Evolutionary conservation across 1,284 basidiomycete genomes (phyloP), one percentile per base, ranked within the genome.

Genomic region (Heterobasidion occidentale): DNA sequence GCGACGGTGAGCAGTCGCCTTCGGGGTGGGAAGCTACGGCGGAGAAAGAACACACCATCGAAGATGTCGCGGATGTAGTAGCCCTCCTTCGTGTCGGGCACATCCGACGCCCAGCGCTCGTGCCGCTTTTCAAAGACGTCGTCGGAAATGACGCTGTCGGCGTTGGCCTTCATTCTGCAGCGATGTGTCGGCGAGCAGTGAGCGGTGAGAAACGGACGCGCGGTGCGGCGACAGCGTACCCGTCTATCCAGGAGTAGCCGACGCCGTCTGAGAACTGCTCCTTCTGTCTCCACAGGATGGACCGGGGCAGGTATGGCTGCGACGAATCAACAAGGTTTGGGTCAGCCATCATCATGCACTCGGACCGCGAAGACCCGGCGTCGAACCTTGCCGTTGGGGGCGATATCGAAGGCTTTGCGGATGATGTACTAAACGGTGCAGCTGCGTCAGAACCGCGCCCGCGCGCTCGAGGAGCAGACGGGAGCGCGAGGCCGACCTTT

Each of bases 211-310:
- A 27, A 14, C 38, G 36, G 38, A 2, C 44, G 27, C 27, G 5
- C 27, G 27, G 27, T 27, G 27, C 27, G 27, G 27, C 36, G 52
- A n/a, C 36, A 14, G 64, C 79, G 51, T 67, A 90, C 84, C 95
- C 94, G 67, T 99, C 97, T 68, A 99, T 99, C 97, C 97, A 99
- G 49, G 93, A 97, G 76, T 99, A 99, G 34, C 97, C 97, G 57
- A 99, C 97, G 59, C 97, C 97, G 69, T 99, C 97, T 11, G 94
- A 97, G 77, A 99, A 99, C 68, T 98, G 95, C 73, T 99, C 97
- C 73, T 99, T 99, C 71, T 99, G 97, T 60, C 97, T 84, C 97
- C 97, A 99, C 46, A 99, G 81, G 65, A 99, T 98, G 38, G 89
- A 91, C 60, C 83, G 83, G 19, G 97, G 97, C 55, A 99, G 83